A percentile compares a stretch with the other conserved stretches of the same genome.
phyloP scores from a whole-genome alignment of 139 green algal species.

The Microglena sp. region DNA sequence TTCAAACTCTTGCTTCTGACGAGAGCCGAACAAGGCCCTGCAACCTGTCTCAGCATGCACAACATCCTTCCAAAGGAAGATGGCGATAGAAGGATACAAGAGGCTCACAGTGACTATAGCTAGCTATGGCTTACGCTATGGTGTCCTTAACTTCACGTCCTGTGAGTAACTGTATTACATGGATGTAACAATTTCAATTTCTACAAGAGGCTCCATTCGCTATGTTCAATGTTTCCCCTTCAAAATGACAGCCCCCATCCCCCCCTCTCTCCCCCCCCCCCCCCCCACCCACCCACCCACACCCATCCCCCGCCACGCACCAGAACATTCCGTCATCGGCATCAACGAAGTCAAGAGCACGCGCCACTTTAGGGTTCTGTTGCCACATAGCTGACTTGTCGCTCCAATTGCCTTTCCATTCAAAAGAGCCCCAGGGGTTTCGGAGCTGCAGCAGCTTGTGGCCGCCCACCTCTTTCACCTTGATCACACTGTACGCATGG shows the following conservation, averaged over 20 bases:
- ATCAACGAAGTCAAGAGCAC: constrained; percentile 20
- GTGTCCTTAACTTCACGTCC: no score
- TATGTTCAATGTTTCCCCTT: neutral
- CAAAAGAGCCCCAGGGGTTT: constrained; percentile 14
- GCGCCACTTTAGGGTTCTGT: constrained; percentile 31
- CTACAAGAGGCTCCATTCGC: no score
- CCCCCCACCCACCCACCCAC: no score
- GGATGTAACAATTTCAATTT: no score
- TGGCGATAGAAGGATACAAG: no score
- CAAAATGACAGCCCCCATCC: neutral
- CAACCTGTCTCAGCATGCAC: no score
- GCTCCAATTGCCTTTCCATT: constrained; percentile 29
- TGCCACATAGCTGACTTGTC: constrained; percentile 32
- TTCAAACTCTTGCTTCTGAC: no score
- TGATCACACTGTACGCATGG: constrained; percentile 5
- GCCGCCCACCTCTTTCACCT: neutral
- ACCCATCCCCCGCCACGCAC: no score
- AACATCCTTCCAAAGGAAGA: no score
- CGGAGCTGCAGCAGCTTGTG: constrained; percentile 8
- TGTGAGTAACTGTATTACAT: no score
- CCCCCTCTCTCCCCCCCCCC: neutral
- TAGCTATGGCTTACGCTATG: no score
- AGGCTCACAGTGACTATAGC: neutral
- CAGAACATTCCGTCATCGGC: constrained; percentile 46
- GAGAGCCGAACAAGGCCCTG: no score